Conservation (phyloP, 23 red algal species). For the Cyanidium caldarium region DNA sequence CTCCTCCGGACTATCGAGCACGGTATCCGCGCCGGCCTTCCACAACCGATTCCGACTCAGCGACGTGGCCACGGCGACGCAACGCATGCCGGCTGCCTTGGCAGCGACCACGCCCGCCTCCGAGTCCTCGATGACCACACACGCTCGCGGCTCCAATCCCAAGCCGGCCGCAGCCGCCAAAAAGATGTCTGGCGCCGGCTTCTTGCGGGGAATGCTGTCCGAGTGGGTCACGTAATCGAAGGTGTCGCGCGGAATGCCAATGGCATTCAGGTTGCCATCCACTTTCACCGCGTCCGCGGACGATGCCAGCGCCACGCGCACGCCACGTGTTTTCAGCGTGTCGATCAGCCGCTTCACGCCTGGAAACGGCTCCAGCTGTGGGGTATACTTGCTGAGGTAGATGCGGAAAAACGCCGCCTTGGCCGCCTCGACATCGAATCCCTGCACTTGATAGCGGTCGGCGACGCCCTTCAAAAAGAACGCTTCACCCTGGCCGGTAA, state of each 20-base stretch:
- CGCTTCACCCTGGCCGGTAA: conserved; percentile 73
- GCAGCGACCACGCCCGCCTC: conserved; percentile 58
- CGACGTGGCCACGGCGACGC: conserved; percentile 67
- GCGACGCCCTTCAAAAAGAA: conserved; percentile 58
- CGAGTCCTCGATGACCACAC: conserved; percentile 85
- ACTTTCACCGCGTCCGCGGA: conserved; percentile 72
- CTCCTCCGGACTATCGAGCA: background rate
- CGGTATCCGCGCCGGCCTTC: background rate
- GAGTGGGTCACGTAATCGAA: conserved; percentile 46
- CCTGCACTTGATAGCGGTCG: conserved; percentile 14
- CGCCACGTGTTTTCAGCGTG: conserved; percentile 17
- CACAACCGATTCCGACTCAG: background rate
- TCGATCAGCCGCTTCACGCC: conserved; percentile 27
- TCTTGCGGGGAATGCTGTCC: conserved; percentile 50
- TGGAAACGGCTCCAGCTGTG: conserved; percentile 18
- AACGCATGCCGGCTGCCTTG: conserved; percentile 69
- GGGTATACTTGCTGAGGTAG: conserved; percentile 31
- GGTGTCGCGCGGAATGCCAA: conserved; percentile 20
- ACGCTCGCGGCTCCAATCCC: conserved; percentile 22
- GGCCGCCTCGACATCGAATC: conserved; percentile 37
- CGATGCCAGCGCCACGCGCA: conserved; percentile 56
- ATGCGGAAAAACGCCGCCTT: conserved; percentile 60
- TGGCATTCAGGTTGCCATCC: conserved; percentile 50
- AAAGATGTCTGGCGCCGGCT: conserved; percentile 89
- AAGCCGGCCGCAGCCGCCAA: conserved; percentile 42